phyloP scores from a whole-genome alignment of 2,329 filamentous ascomycete genomes.

The Herpomyces periplanetae region DNA sequence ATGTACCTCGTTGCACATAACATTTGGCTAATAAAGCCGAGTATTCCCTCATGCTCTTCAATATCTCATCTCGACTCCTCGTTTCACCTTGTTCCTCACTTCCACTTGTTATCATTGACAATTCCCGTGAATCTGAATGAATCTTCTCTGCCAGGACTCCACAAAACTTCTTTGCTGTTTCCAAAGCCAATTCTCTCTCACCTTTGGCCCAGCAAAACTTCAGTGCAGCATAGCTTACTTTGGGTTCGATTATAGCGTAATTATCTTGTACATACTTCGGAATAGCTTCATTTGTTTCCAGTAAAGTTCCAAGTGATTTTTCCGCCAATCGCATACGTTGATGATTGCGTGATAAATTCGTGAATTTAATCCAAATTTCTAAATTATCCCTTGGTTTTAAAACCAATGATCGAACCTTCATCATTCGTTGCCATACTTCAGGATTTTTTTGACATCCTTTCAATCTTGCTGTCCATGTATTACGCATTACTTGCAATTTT shows the following conservation, averaged over 20 bases:
- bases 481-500: conserved; percentile 60
- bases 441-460: conserved; percentile 87
- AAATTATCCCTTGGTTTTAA: conserved; percentile 71
- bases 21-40: conserved; percentile 54
- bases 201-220: conserved; percentile 86
- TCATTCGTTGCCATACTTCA: conserved; percentile 92
- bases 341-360: conserved; percentile 87
- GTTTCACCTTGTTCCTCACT: conserved; percentile 8
- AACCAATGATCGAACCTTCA: conserved; percentile 67
- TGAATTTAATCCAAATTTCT: conserved; percentile 98
- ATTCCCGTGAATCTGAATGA: no score
- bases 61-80: conserved; percentile 3
- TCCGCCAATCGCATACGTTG: conserved; percentile 75
- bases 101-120: no score
- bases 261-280: conserved; percentile 10
- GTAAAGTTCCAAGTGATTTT: conserved; percentile 66
- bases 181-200: no score
- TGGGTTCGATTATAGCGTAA: conserved; percentile 14
- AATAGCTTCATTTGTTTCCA: conserved; percentile 24
- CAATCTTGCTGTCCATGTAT: conserved; percentile 77
- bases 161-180: no score
- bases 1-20: conserved; percentile 81
- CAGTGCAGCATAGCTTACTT: conserved; percentile 76
- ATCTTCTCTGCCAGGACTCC: no score
- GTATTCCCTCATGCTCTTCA: conserved; percentile 13